Evolutionary conservation across 208 protist genomes (phyloP).

Genomic region (Crithidia thermophila): DNA sequence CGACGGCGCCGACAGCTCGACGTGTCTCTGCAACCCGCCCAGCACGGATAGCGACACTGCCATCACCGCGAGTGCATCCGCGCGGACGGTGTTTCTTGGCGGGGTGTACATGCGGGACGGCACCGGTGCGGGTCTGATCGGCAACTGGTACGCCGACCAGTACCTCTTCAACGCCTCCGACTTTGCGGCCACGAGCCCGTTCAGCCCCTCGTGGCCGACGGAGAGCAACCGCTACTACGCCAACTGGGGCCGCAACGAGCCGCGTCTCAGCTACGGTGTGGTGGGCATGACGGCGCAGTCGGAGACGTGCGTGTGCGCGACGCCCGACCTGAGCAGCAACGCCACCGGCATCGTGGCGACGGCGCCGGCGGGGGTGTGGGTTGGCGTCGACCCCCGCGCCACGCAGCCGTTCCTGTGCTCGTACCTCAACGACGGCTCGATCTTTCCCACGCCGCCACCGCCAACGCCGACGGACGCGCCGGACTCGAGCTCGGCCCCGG

Average conservation of each 20-base stretch:
- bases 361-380: slow-evolving; percentile 37
- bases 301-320: slow-evolving; percentile 9
- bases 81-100: slow-evolving; percentile 46
- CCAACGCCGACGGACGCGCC: slow-evolving; percentile 29
- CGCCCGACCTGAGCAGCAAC: neutral
- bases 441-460: slow-evolving; percentile 20
- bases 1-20: neutral
- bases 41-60: neutral
- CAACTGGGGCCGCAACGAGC: slow-evolving; percentile 52
- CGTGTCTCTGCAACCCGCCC: neutral
- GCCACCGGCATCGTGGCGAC: neutral
- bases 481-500: slow-evolving; percentile 1
- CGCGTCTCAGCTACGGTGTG: slow-evolving; percentile 45
- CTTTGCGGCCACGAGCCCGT: slow-evolving; percentile 31
- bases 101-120: slow-evolving; percentile 51
- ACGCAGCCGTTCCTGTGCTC: slow-evolving; percentile 67
- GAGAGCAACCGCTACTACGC: slow-evolving; percentile 41
- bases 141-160: slow-evolving; percentile 54
- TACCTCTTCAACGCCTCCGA: slow-evolving; percentile 41
- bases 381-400: slow-evolving; percentile 45
- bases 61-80: slow-evolving; percentile 3
- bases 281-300: slow-evolving; percentile 32
- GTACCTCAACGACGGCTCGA: slow-evolving; percentile 71
- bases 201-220: slow-evolving; percentile 71
- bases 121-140: slow-evolving; percentile 37